Conservation (phyloP, 306 rosid genomes). For the Dryas drummondii region DNA sequence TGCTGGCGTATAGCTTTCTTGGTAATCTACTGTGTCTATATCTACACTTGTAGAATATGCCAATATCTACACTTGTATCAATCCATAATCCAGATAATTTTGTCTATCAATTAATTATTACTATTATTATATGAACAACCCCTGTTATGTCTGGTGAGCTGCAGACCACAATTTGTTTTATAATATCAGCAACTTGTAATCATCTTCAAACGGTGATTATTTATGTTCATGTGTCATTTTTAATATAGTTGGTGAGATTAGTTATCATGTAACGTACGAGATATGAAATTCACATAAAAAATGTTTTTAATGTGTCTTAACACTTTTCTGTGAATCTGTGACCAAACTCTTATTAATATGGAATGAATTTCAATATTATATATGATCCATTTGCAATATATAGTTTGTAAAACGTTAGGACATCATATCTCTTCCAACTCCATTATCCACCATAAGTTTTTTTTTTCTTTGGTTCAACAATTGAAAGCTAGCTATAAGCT, state of each 20-base stretch:
- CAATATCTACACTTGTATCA: no score
- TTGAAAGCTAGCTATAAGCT: no score
- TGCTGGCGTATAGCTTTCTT: no score
- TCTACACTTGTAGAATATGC: no score
- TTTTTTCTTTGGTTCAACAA: no score
- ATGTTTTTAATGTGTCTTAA: neutral
- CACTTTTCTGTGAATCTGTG: neutral
- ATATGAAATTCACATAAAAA: constrained; percentile 23
- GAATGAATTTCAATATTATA: no score
- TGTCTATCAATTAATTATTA: neutral
- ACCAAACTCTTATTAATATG: neutral
- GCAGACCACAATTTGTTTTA: constrained; percentile 14
- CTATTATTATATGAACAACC: neutral
- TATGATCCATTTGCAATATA: no score
- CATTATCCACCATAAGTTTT: no score
- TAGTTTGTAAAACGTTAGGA: no score
- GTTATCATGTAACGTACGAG: constrained; percentile 9
- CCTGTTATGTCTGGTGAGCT: constrained; percentile 16
- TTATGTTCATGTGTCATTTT: neutral
- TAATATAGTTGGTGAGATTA: constrained; percentile 26
- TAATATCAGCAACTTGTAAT: constrained; percentile 10
- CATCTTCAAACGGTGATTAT: neutral
- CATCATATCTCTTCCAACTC: no score
- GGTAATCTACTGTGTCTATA: no score
- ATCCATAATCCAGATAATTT: neutral